Base-by-base conservation (phyloP, 1,139 yeast species). In the Entelexis sorbosivorans region DNA sequence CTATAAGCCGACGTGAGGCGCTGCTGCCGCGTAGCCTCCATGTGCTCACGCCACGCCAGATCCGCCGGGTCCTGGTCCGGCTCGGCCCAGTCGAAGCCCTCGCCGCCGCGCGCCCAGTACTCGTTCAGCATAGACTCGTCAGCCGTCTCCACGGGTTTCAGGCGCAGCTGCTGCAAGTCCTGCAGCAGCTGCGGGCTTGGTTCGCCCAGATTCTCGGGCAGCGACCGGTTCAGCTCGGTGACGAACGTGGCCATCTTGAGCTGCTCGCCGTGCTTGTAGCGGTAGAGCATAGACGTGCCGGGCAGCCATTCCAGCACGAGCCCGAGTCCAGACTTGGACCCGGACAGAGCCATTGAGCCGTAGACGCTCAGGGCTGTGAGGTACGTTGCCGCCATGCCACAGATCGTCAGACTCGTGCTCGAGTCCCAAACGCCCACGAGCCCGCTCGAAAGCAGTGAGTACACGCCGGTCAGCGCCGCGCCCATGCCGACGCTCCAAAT, bases 51-150 rank as follows among this genome's bases (percentile, higher is more conserved):
- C 86, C 85, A 81, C 32, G 75, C 60, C 24, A 79, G 60, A 34
- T 79, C 84, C 0, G 86, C 87, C 0, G 89, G 89, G 62, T 82
- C 91, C 62, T 79, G 81, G 62, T 83, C 91, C 1, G 89, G 89
- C 60, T 82, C 91, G 6, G 75, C 79, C 85, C 89, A 84, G 56
- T 78, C 82, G 61, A 81, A 82, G 14, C 83, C 82, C 56, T 81
- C 87, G 16, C 86, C 86, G 16, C 81, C 82, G 51, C 77, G 71
- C 65, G 79, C 75, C 87, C 87, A 81, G 63, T 80, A 81, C 49
- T 83, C 86, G 60, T 81, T 79, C 59, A 79, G 62, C 67, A 75
- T 72, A 47, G 78, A 64, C 53, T 81, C 85, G 52, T 77, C 75
- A 49, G 69, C 73, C 8, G 75, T 73, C 54, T 71, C 74, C 22